Evolutionary conservation across 2,329 filamentous ascomycete species (phyloP).

Genomic region (Paracorniculantispora psalliotae): DNA sequence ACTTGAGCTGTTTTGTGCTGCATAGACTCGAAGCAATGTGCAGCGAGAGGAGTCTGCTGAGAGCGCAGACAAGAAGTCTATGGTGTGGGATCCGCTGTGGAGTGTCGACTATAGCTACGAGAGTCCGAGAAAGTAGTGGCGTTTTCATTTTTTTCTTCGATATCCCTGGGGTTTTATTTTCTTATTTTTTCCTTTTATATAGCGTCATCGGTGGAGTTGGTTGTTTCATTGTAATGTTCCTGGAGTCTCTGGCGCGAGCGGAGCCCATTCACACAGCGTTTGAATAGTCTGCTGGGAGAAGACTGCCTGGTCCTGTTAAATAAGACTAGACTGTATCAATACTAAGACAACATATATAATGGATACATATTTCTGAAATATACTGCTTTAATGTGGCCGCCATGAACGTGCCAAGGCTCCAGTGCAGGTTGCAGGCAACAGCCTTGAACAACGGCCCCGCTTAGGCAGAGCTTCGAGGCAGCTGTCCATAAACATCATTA

Average conservation of each 20-base stretch:
- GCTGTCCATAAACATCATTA: constrained; percentile 12
- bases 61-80: constrained; percentile 44
- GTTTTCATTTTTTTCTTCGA: constrained; percentile 1
- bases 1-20: neutral
- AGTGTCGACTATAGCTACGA: constrained; percentile 54
- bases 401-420: neutral
- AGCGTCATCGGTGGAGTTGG: constrained; percentile 3
- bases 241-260: neutral
- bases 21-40: constrained; percentile 24
- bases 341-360: neutral
- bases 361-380: neutral
- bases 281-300: neutral
- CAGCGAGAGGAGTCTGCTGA: constrained; percentile 36
- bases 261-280: neutral
- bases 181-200: neutral
- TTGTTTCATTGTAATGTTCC: neutral
- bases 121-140: constrained; percentile 26
- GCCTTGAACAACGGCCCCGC: constrained; percentile 20
- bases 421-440: neutral
- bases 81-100: constrained; percentile 61
- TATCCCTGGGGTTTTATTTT: constrained; percentile 16
- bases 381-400: neutral
- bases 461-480: neutral
- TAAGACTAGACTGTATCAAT: constrained; percentile 12
- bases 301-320: neutral